Base-by-base conservation (phyloP, 1,139 yeast species). In the Saccharomycopsis phalli region DNA sequence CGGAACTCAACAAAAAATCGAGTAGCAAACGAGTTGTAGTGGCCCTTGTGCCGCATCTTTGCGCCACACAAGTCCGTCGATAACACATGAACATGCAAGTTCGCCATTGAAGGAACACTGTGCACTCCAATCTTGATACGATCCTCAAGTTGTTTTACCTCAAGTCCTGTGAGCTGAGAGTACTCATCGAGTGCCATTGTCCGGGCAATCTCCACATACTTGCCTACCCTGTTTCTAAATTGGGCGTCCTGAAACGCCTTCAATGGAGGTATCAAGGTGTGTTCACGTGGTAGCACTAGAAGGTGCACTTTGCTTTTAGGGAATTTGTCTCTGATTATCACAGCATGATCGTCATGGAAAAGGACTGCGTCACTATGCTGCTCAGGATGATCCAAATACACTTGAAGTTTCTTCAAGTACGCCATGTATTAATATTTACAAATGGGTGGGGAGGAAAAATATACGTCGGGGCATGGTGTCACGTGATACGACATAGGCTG, bases 11-110 rank as follows among this genome's bases (percentile, higher is more conserved):
- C 38, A 30, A 82, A 82, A 55, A 83, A 83, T 1, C 52, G 51
- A 0, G 87, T 74, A 20, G 67, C 74, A 57, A 83, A 83, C 4
- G 88, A 76, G 53, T 78, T 77, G 57, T 76, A 83, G 56, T 83
- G 94, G 45, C 67, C 69, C 47, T 70, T 74, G 51, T 75, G 65
- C 54, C 81, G 82, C 53, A 80, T 69, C 6, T 13, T 28, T 4
- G 16, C 19, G 18, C 42, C 31, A 2, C 11, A 6, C 16, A 29
- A 28, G 57, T 83, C 94, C 37, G 61, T 65, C 0, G 88, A 74
- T 37, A 83, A 66, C 11, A 83, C 74, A 59, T 83, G 94, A 21
- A 83, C 62, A 53, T 83, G 94, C 29, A 82, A 54, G 52, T 83
- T 81, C 35, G 58, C 58, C 66, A 83, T 54, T 1, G 88, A 78